phyloP scores from a whole-genome alignment of 2,329 filamentous ascomycete species.

The Fusarium siculi region DNA sequence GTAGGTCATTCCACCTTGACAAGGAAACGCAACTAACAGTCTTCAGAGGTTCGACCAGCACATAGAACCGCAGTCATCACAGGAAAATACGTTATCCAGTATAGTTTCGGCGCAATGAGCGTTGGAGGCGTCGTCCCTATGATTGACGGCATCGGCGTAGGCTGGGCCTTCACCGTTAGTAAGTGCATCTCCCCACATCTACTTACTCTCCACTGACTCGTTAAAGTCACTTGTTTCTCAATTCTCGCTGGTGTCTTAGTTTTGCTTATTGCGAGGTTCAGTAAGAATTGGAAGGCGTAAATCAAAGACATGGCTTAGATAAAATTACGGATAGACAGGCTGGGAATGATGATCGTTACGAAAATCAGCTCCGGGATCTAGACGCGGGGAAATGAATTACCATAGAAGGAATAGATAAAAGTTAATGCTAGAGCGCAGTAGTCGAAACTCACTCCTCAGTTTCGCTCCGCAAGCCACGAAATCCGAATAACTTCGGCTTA shows the following conservation, averaged over 20 bases:
- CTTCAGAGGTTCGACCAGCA: conserved; percentile 32
- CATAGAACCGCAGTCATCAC: conserved; percentile 42
- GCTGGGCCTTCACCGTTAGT: conserved; percentile 42
- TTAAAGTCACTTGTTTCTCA: conserved; percentile 19
- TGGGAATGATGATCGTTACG: not conserved
- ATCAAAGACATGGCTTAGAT: not conserved
- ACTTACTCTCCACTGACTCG: not conserved
- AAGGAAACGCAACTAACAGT: not conserved
- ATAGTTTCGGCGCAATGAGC: conserved; percentile 41
- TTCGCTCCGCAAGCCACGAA: not conserved
- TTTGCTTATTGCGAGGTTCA: conserved; percentile 33
- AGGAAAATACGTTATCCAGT: conserved; percentile 43
- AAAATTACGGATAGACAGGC: not conserved
- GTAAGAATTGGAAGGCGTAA: conserved; percentile 34
- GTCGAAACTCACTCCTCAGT: not conserved
- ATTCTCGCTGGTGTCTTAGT: conserved; percentile 24
- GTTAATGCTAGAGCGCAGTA: not conserved
- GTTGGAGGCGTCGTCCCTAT: conserved; percentile 41
- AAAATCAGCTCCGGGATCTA: not conserved
- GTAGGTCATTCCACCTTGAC: conserved; percentile 19
- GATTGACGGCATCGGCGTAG: conserved; percentile 39
- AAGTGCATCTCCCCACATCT: not conserved
- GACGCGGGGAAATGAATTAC: not conserved
- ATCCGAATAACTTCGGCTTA: not conserved
- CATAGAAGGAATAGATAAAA: conserved; percentile 20